Evolutionary conservation across 805 yeast species (phyloP), one percentile per base, ranked within the genome.

Genomic region (Martiniozyma abietophila): DNA sequence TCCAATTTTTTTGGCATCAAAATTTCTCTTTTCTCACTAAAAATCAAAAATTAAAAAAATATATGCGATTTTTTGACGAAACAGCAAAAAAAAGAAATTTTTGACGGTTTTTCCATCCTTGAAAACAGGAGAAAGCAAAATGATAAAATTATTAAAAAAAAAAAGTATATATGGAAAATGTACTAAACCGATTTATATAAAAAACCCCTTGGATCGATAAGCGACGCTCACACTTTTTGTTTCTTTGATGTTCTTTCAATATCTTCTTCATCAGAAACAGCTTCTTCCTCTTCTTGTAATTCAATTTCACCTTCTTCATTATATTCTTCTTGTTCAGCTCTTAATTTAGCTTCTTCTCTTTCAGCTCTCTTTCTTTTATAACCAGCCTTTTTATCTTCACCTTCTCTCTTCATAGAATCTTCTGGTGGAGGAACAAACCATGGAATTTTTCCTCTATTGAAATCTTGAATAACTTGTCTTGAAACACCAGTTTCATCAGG

Each of bases 391-490:
- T 68, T 69, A 49, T 69, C 79, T 38, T 62, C 77, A 28, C 76
- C 82, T 19, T 65, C 65, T 55, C 71, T 66, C 17, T 58, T 71
- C 35, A 70, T 77, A 18, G 62, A 69, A 42, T 74, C 82, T 46
- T 77, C 72, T 27, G 97, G 96, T 19, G 98, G 98, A 18, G 92
- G 76, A 21, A 84, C 84, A 56, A 89, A 89, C 98, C 98, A 89
- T 17, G 98, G 98, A 36, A 89, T 89, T 52, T 85, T 84, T 42
- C 98, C 98, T 60, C 98, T 74, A 61, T 86, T 89, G 68, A 89
- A 89, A 58, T 89, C 98, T 48, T 85, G 85, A 56, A 89, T 71
- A 20, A 89, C 80, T 51, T 80, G 79, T 58, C 86, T 89, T 25
- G 97, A 77, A 37, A 89, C 85, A 49, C 95, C 94, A 45, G 79